These are phyloP conservation scores for Ceriops tagal DNA, from an alignment of 345 rosid species.

Conservation along the genomic window DNA sequence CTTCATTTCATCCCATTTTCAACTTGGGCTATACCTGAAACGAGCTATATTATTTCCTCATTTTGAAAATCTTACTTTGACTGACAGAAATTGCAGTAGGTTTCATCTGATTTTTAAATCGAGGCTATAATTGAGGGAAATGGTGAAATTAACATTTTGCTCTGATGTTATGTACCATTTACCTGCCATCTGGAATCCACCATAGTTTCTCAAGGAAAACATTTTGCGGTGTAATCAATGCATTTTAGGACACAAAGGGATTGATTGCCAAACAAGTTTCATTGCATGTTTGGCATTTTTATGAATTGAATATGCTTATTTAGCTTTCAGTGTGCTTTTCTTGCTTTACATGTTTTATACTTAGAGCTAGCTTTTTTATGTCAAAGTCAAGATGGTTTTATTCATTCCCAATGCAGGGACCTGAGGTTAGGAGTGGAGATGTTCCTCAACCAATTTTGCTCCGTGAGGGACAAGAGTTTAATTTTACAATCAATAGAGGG, in stretches of 20 bases:
- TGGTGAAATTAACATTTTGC: background rate
- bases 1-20: too few relatives aligned
- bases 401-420: slow-evolving; percentile 51
- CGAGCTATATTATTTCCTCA: too few relatives aligned
- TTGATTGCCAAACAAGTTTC: background rate
- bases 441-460: slow-evolving; percentile 76
- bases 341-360: background rate
- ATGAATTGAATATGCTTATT: background rate
- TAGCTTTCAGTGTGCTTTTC: background rate
- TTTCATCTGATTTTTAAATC: too few relatives aligned
- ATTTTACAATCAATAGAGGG: slow-evolving; percentile 80
- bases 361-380: background rate
- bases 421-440: slow-evolving; percentile 99
- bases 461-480: slow-evolving; percentile 83
- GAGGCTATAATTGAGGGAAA: background rate
- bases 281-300: background rate
- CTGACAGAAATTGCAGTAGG: background rate
- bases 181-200: too few relatives aligned
- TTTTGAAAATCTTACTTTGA: background rate
- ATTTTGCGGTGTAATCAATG: too few relatives aligned
- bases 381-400: slow-evolving; percentile 7
- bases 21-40: too few relatives aligned
- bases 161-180: too few relatives aligned
- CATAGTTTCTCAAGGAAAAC: too few relatives aligned
- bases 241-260: too few relatives aligned